Conservation (phyloP, 202 grass and related monocot species). For the Setaria viridis region DNA sequence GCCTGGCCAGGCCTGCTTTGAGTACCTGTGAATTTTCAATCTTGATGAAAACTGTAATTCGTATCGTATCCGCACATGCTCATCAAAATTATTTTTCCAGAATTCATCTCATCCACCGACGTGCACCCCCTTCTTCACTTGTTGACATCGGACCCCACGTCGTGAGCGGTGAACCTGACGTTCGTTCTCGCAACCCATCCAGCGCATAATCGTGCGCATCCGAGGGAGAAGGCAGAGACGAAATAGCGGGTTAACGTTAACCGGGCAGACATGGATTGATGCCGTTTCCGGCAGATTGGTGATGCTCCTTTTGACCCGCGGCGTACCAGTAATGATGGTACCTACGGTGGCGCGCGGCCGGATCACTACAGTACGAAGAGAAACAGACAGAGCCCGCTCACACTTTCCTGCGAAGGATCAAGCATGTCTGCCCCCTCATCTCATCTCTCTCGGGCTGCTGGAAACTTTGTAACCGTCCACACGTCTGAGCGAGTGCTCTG, state of each 20-base stretch:
- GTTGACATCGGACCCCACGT: no score
- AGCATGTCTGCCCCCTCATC: not conserved
- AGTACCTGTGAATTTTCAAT: no score
- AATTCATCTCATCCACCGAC: no score
- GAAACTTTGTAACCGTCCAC: not conserved
- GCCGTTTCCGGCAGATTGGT: not conserved
- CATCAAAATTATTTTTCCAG: no score
- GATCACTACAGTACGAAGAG: not conserved
- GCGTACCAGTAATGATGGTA: not conserved
- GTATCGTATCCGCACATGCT: no score
- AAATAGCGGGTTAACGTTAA: not conserved
- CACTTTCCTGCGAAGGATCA: not conserved
- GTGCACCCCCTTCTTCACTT: no score
- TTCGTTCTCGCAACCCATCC: no score
- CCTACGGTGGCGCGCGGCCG: not conserved
- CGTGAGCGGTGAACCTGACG: no score
- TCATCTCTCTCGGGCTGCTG: not conserved
- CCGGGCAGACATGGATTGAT: not conserved
- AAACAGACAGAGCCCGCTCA: not conserved
- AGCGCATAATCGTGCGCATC: no score
- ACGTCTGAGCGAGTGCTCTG: not conserved
- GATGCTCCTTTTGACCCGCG: not conserved
- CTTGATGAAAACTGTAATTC: no score
- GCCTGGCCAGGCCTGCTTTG: no score
- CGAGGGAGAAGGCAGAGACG: not conserved